Conservation (phyloP, 2,329 filamentous ascomycete genomes). For the Aspergillus sp. region DNA sequence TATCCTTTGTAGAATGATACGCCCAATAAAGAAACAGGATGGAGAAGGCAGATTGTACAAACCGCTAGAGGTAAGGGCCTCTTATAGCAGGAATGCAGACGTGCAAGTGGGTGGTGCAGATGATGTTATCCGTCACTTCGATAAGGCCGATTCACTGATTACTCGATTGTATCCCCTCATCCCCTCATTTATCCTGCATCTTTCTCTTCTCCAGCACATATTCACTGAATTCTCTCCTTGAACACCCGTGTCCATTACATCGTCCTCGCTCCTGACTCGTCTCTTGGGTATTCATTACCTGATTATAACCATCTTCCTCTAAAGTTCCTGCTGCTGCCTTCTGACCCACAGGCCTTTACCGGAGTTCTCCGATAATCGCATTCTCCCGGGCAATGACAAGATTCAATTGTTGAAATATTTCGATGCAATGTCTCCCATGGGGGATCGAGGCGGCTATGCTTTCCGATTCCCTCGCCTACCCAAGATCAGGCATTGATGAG, state of each 20-base stretch:
- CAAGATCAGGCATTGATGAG: background rate
- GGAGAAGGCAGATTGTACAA: too few relatives aligned
- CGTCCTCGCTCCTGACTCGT: background rate
- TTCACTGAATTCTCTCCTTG: background rate
- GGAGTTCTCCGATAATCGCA: constrained; percentile 24
- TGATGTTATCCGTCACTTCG: constrained; percentile 1
- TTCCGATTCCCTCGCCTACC: background rate
- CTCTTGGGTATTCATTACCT: constrained; percentile 10
- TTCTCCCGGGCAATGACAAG: constrained; percentile 4
- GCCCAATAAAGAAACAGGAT: too few relatives aligned
- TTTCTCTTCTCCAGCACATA: background rate
- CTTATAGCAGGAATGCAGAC: too few relatives aligned
- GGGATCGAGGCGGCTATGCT: background rate
- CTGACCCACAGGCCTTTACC: constrained; percentile 15
- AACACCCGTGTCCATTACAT: background rate
- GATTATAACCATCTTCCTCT: constrained; percentile 10
- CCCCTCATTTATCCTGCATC: background rate
- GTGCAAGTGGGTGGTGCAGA: background rate
- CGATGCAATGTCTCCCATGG: background rate
- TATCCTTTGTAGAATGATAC: background rate
- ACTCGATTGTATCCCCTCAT: constrained; percentile 22
- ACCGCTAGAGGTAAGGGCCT: too few relatives aligned
- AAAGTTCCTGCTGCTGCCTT: background rate
- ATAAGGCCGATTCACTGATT: constrained; percentile 8
- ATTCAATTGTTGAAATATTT: background rate